A percentile compares a stretch with the other conserved stretches of the same genome.
Evolutionary conservation across 768 basidiomycete genomes (phyloP).

Genomic region (Podaxis sp.): DNA sequence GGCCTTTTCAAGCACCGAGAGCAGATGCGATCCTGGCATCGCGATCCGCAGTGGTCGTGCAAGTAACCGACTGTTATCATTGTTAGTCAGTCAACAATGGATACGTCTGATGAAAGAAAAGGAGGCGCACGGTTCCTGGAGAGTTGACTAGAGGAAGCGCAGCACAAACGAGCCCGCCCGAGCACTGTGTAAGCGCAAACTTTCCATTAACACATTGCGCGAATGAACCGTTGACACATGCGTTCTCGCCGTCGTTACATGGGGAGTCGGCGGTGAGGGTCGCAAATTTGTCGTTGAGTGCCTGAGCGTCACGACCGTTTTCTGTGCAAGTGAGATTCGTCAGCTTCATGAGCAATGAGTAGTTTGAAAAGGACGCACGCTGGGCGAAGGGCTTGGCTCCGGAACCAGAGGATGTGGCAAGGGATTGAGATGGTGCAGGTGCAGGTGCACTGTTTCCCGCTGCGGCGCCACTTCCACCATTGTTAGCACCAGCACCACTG

Average conservation of each 20-base stretch:
- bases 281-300: slow-evolving; percentile 48
- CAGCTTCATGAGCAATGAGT: not conserved
- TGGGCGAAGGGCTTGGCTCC: slow-evolving; percentile 24
- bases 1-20: slow-evolving; percentile 25
- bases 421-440: slow-evolving; percentile 10
- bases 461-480: slow-evolving; percentile 14
- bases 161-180: slow-evolving; percentile 33
- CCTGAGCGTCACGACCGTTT: slow-evolving; percentile 49
- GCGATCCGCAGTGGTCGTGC: slow-evolving; percentile 44
- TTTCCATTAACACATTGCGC: slow-evolving; percentile 51
- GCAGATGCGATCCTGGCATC: slow-evolving; percentile 33
- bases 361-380: not conserved
- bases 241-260: slow-evolving; percentile 43
- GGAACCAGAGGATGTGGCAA: slow-evolving; percentile 17
- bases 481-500: not conserved
- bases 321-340: slow-evolving; percentile 15
- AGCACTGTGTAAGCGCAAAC: slow-evolving; percentile 36
- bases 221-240: slow-evolving; percentile 41
- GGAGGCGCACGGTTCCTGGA: slow-evolving; percentile 31
- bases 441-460: slow-evolving; percentile 11
- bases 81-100: not conserved
- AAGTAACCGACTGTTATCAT: slow-evolving; percentile 33
- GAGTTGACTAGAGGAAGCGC: slow-evolving; percentile 54
- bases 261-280: slow-evolving; percentile 38
- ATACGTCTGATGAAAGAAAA: not conserved